Base-by-base conservation (phyloP, 164 flowering plant species). In the Tetracentron sinense region DNA sequence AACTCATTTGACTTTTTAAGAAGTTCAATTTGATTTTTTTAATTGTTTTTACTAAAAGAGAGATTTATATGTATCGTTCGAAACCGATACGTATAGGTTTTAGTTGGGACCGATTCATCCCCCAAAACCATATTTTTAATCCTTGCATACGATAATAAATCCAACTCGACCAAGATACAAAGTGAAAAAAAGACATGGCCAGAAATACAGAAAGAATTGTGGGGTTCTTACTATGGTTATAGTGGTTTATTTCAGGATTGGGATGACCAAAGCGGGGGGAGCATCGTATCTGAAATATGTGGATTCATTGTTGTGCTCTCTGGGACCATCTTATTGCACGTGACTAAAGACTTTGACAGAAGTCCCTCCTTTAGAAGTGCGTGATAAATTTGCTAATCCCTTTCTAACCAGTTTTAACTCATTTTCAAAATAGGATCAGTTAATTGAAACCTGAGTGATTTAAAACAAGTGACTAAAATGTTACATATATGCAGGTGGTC, bases 301-400 rank as follows among this genome's bases (percentile, higher is more conserved):
- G 97, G 95, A 51, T 88, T 90, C 54, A 42, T 90, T 47, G 82
- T 80, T 56, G 89, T 90, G 62, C 81, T 90, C 23, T 85, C 92
- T 44, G 97, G 95, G 15, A 86, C 95, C 51, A 77, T 80, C 63
- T 65, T 86, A 66, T 62, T 90, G 73, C 92, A 90, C 58, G 55
- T 62, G 22, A 86, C 93, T 11, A 90, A 84, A 67, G 97, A 90
- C 67, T 78, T 61, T 20, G 97, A 86, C n/a, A 80, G 81, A 73
- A 78, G 76, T 61, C 66, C 85, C 44, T 85, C 91, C 20, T 79
- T 79, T 23, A 81, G 77, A 79, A 85, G 96, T 85, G 58, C 4
- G 68, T 69, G 47, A 42, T 14, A 25, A 23, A 15, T 33, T 58
- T 56, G 1, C 17, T 49, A 30, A 8, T 50, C 54, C 47, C 22